A percentile compares a stretch with the other conserved stretches of the same genome.
Conservation (phyloP, 345 rosid species). For the Firmiana major region DNA sequence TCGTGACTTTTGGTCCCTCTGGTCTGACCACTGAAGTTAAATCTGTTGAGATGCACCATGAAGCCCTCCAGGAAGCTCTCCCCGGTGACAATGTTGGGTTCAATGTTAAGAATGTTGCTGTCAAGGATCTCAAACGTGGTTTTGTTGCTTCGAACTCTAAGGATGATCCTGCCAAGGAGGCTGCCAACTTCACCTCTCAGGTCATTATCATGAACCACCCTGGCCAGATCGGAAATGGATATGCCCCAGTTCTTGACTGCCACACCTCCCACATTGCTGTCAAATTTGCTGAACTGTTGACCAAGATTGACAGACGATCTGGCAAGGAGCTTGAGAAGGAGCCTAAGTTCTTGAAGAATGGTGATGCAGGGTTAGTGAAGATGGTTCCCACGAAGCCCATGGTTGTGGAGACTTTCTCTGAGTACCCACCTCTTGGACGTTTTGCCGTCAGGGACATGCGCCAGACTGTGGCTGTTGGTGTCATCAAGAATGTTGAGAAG, state of each 20-base stretch:
- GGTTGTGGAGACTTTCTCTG: slow-evolving; percentile 28
- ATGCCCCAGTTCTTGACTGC: slow-evolving; percentile 26
- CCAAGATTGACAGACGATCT: slow-evolving; percentile 32
- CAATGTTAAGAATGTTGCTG: slow-evolving; percentile 29
- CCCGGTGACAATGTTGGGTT: slow-evolving; percentile 31
- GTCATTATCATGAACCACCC: slow-evolving; percentile 35
- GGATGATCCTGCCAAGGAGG: slow-evolving; percentile 32
- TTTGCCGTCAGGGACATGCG: slow-evolving; percentile 30
- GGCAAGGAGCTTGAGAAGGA: slow-evolving; percentile 31
- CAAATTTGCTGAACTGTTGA: slow-evolving; percentile 23
- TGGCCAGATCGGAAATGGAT: slow-evolving; percentile 28
- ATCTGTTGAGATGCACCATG: slow-evolving; percentile 32
- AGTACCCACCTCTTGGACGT: slow-evolving; percentile 27
- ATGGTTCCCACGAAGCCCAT: slow-evolving; percentile 31
- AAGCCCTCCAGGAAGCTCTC: slow-evolving; percentile 27
- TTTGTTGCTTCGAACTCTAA: slow-evolving; percentile 27
- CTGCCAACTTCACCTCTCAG: slow-evolving; percentile 29
- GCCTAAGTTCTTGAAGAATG: slow-evolving; percentile 31
- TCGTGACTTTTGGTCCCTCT: slow-evolving; percentile 24
- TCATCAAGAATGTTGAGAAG: slow-evolving; percentile 30
- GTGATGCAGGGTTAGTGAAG: slow-evolving; percentile 29
- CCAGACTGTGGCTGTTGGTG: slow-evolving; percentile 30
- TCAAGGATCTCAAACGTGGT: slow-evolving; percentile 29
- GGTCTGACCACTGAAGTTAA: slow-evolving; percentile 29
- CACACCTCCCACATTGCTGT: slow-evolving; percentile 33